Conservation (phyloP, 345 rosid species). For the Trapa bicornis region DNA sequence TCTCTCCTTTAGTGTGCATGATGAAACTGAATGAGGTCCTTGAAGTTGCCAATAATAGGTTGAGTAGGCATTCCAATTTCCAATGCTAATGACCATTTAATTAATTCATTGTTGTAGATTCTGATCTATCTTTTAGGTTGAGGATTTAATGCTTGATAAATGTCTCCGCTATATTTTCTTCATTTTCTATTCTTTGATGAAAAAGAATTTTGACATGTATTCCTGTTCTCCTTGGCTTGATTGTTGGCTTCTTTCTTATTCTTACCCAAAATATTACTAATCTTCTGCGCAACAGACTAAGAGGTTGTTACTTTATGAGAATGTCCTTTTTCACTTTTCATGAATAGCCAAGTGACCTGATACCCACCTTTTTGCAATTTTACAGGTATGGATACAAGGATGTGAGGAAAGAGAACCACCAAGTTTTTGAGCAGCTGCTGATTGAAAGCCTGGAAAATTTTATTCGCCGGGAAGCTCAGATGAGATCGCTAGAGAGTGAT, state of each 20-base stretch:
- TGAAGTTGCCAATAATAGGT: background rate
- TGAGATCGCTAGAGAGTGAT: conserved; percentile 80
- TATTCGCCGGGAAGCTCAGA: conserved; percentile 92
- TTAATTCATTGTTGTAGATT: background rate
- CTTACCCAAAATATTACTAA: background rate
- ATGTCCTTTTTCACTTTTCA: background rate
- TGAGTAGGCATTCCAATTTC: background rate
- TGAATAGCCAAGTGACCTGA: conserved; percentile 4
- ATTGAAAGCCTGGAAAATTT: conserved; percentile 97
- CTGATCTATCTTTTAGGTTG: background rate
- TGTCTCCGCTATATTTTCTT: no score
- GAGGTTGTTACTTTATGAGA: background rate
- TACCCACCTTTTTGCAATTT: conserved; percentile 3
- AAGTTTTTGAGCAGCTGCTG: conserved; percentile 82
- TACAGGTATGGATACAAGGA: conserved; percentile 95
- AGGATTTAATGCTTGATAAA: background rate
- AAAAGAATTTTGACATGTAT: background rate
- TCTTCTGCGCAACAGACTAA: background rate
- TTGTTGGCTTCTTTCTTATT: background rate
- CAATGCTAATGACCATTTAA: background rate
- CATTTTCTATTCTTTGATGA: no score
- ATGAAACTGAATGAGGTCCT: background rate
- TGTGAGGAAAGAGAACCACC: conserved; percentile 91
- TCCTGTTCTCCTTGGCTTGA: background rate
- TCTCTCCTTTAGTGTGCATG: background rate